These are phyloP conservation scores for Calycina herbarum DNA, from an alignment of 2,329 filamentous ascomycete species.

Conservation along the genomic window DNA sequence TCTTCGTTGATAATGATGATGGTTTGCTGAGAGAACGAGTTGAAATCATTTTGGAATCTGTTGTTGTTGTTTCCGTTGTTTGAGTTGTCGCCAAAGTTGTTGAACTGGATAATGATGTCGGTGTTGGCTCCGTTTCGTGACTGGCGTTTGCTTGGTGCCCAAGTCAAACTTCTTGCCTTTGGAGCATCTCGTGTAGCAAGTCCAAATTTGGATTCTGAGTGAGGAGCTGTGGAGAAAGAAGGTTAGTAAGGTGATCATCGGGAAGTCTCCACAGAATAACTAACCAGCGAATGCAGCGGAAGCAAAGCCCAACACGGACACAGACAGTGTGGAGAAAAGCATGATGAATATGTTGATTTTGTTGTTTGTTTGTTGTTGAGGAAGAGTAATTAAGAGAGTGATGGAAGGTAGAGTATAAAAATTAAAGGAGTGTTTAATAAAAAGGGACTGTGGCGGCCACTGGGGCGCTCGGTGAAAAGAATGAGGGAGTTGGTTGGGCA, in stretches of 20 bases:
- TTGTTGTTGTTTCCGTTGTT: constrained; percentile 7
- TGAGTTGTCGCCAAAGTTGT: neutral
- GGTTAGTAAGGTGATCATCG: constrained; percentile 18
- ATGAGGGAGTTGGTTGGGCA: constrained; percentile 24
- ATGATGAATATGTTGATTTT: constrained; percentile 26
- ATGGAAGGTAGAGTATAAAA: constrained; percentile 18
- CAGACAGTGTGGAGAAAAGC: constrained; percentile 27
- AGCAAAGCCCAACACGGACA: constrained; percentile 30
- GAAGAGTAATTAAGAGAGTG: constrained; percentile 5
- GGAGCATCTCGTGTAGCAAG: constrained; percentile 20
- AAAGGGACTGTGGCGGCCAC: constrained; percentile 33
- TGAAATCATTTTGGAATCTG: constrained; percentile 18
- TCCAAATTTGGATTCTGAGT: constrained; percentile 24
- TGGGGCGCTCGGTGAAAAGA: constrained; percentile 36
- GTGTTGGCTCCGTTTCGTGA: constrained; percentile 7
- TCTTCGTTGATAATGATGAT: constrained; percentile 26
- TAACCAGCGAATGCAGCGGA: constrained; percentile 29
- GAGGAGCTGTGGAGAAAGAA: constrained; percentile 27
- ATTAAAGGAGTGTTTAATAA: constrained; percentile 26
- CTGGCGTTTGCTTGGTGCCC: constrained; percentile 19
- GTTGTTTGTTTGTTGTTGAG: neutral
- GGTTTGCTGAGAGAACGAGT: constrained; percentile 15
- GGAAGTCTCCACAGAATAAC: constrained; percentile 9
- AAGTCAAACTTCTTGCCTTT: constrained; percentile 27
- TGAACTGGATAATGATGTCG: constrained; percentile 3